Percentiles rank a stretch among this genome's conserved stretches.
phyloP scores from a whole-genome alignment of 164 flowering plant genomes.

The Sedum album region DNA sequence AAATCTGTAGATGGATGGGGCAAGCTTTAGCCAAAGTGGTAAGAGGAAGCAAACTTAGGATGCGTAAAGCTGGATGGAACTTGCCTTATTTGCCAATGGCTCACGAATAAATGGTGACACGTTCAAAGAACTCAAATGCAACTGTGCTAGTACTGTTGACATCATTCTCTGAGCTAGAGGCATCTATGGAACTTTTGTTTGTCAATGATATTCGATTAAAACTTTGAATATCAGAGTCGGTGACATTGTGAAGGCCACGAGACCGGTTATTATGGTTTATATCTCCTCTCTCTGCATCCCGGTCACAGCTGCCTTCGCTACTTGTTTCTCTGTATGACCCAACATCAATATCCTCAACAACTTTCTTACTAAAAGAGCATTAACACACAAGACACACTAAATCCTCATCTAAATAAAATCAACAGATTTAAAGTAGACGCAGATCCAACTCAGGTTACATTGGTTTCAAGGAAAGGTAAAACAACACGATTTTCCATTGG shows the following conservation, averaged over 20 bases:
- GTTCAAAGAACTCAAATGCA: constrained; percentile 44
- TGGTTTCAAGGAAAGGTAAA: too few relatives aligned
- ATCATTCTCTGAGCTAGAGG: constrained; percentile 33
- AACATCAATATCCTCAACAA: constrained; percentile 47
- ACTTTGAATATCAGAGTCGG: constrained; percentile 17
- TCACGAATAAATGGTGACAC: constrained; percentile 48
- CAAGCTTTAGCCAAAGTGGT: not conserved
- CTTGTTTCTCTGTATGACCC: constrained; percentile 48
- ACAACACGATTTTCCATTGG: too few relatives aligned
- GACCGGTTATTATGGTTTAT: constrained; percentile 15
- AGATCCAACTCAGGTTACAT: not conserved
- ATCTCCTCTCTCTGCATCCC: constrained; percentile 22
- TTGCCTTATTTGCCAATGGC: constrained; percentile 59
- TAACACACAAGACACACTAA: not conserved
- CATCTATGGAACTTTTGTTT: constrained; percentile 19
- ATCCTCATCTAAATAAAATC: not conserved
- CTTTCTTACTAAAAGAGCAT: constrained; percentile 25
- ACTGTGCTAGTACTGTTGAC: constrained; percentile 29
- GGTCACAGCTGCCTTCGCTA: constrained; percentile 48
- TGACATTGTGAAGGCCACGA: constrained; percentile 19
- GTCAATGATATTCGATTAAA: constrained; percentile 17
- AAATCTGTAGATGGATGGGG: constrained; percentile 29
- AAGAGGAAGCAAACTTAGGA: not conserved
- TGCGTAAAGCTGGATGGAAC: constrained; percentile 2
- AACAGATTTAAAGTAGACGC: not conserved